phyloP scores from a whole-genome alignment of 2,329 filamentous ascomycete species.

The Botrytis porri region DNA sequence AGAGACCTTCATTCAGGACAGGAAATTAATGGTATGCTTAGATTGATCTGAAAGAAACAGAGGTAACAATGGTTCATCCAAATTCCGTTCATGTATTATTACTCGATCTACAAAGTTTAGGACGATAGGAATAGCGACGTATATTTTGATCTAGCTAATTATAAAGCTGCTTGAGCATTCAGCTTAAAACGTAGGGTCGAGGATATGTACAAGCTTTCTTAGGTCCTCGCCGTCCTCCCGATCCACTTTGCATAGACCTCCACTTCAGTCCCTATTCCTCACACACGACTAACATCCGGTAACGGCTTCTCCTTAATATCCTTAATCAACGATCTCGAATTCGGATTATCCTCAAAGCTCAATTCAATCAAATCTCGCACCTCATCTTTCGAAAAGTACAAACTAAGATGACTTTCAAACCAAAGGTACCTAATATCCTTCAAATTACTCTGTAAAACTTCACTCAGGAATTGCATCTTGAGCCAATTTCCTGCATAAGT shows the following conservation, averaged over 20 bases:
- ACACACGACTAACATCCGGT: neutral
- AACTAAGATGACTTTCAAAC: constrained; percentile 62
- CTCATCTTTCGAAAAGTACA: constrained; percentile 60
- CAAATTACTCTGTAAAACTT: constrained; percentile 64
- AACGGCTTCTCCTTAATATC: constrained; percentile 50
- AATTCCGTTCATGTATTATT: neutral
- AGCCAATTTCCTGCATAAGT: constrained; percentile 63
- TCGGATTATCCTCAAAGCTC: constrained; percentile 62
- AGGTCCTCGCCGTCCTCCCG: neutral
- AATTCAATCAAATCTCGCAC: constrained; percentile 60
- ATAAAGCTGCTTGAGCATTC: neutral
- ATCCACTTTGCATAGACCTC: neutral
- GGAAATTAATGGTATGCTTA: neutral
- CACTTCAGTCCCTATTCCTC: neutral
- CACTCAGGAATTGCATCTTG: constrained; percentile 60
- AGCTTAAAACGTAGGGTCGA: neutral
- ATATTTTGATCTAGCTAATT: neutral
- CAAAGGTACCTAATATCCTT: constrained; percentile 61
- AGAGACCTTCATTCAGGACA: too few species aligned
- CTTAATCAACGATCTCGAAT: constrained; percentile 53
- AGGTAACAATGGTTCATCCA: neutral
- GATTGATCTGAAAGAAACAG: neutral
- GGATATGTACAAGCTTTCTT: neutral
- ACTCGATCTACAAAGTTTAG: neutral
- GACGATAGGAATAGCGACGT: neutral